Evolutionary conservation across 371 early-diverging fungal species (phyloP).

Genomic region (Zychaea mexicana): DNA sequence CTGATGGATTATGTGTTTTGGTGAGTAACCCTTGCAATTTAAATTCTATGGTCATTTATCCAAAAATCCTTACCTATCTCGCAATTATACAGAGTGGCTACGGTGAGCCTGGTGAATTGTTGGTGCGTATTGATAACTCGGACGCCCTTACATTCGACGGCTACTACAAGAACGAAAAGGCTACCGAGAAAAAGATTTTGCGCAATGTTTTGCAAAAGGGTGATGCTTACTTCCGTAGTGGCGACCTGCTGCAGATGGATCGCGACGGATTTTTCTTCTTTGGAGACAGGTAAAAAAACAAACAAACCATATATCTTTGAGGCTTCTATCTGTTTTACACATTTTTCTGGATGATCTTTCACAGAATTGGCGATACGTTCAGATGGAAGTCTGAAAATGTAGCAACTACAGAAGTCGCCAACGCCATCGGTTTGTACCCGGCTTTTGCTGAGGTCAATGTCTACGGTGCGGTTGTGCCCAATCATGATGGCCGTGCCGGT

Average conservation of each 20-base stretch:
- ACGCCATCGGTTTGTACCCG: slow-evolving; percentile 57
- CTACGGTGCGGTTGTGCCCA: slow-evolving; percentile 57
- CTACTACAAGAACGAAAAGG: slow-evolving; percentile 14
- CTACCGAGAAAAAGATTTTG: slow-evolving; percentile 11
- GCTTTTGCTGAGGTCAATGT: slow-evolving; percentile 66
- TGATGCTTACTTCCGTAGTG: slow-evolving; percentile 58
- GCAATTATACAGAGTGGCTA: slow-evolving; percentile 33
- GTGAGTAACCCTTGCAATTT: slow-evolving; percentile 21
- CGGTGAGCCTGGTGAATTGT: slow-evolving; percentile 17
- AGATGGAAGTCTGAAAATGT: slow-evolving; percentile 71
- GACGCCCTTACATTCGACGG: slow-evolving; percentile 1
- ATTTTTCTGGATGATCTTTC: too few species aligned
- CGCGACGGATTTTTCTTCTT: slow-evolving; percentile 67
- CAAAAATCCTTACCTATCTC: too few species aligned
- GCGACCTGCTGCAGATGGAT: slow-evolving; percentile 64
- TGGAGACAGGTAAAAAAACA: too few species aligned
- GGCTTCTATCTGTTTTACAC: too few species aligned
- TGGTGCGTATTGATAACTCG: background rate
- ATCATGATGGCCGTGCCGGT: slow-evolving; percentile 73
- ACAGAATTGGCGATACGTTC: slow-evolving; percentile 82
- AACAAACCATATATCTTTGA: too few species aligned
- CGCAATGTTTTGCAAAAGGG: slow-evolving; percentile 5
- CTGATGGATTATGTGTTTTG: slow-evolving; percentile 51
- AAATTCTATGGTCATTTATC: too few species aligned
- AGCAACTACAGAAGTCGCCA: slow-evolving; percentile 67